phyloP scores from a whole-genome alignment of 169 alveolate genomes.

The Neospora caninum region DNA sequence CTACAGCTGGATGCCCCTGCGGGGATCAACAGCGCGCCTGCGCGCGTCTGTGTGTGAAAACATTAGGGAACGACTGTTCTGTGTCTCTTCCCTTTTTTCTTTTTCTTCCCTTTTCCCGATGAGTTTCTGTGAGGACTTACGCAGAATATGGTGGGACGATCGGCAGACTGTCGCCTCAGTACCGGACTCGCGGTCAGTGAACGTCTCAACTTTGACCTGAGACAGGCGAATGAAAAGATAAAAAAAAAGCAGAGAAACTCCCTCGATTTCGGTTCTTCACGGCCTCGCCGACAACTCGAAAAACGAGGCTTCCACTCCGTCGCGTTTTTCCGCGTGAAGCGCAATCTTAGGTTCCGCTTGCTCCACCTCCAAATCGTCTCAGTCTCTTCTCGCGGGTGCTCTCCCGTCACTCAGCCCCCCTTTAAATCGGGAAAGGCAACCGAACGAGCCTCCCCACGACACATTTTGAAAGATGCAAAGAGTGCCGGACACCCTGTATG shows the following conservation, averaged over 20 bases:
- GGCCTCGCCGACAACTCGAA: too few relatives aligned
- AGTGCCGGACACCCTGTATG: too few relatives aligned
- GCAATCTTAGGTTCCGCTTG: too few relatives aligned
- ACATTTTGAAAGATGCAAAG: too few relatives aligned
- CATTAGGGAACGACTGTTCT: not conserved
- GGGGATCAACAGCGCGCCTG: too few relatives aligned
- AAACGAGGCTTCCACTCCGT: too few relatives aligned
- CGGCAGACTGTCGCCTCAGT: slow-evolving; percentile 75
- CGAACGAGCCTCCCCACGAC: too few relatives aligned
- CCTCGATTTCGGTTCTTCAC: not conserved
- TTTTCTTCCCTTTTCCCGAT: not conserved
- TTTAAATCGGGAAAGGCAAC: not conserved
- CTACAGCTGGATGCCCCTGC: too few relatives aligned
- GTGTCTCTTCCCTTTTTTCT: not conserved
- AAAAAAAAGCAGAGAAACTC: not conserved
- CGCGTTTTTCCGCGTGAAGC: too few relatives aligned
- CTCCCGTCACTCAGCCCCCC: not conserved
- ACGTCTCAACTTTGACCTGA: slow-evolving; percentile 78
- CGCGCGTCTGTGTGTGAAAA: too few relatives aligned
- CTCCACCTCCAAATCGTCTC: too few relatives aligned
- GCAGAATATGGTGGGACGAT: slow-evolving; percentile 84
- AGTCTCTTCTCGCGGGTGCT: too few relatives aligned
- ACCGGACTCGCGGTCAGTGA: slow-evolving; percentile 66
- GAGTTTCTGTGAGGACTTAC: not conserved
- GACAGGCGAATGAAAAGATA: slow-evolving; percentile 80